Evolutionary conservation across 441 rosid species (phyloP).

Genomic region (Brassica hybrid): DNA sequence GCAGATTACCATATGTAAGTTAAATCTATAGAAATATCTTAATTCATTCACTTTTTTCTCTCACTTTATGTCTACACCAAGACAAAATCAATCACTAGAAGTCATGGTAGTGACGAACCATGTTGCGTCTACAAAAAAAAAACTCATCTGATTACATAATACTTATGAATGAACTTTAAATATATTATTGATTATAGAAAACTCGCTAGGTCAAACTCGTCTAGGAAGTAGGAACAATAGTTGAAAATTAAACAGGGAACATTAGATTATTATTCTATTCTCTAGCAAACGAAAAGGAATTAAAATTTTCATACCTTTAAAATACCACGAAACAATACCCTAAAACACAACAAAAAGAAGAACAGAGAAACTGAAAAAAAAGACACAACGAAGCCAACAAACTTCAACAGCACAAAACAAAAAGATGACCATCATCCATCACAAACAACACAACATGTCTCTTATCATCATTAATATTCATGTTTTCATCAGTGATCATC

Average conservation of each 20-base stretch:
- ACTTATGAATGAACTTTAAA: background rate
- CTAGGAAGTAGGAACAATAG: no score
- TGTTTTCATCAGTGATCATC: conserved; percentile 24
- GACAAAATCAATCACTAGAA: background rate
- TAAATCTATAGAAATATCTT: background rate
- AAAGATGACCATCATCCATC: conserved; percentile 31
- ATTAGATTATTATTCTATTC: no score
- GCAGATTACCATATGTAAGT: background rate
- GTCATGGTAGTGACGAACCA: no score
- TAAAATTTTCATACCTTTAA: conserved; percentile 13
- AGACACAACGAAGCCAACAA: conserved; percentile 25
- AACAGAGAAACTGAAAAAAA: background rate
- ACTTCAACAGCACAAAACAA: conserved; percentile 41
- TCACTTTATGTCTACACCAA: background rate
- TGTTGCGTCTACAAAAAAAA: no score
- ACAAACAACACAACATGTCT: conserved; percentile 27
- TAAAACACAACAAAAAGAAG: conserved; percentile 13
- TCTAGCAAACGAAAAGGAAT: background rate
- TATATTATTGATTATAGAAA: background rate
- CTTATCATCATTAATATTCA: conserved; percentile 31
- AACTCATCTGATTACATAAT: background rate
- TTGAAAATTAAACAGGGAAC: no score
- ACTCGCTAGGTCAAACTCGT: background rate
- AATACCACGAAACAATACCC: conserved; percentile 24
- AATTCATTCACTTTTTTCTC: background rate